These are phyloP conservation scores for Blastobotrys raffinosifermentans DNA, from an alignment of 1,139 yeast genomes.

Conservation along the genomic window DNA sequence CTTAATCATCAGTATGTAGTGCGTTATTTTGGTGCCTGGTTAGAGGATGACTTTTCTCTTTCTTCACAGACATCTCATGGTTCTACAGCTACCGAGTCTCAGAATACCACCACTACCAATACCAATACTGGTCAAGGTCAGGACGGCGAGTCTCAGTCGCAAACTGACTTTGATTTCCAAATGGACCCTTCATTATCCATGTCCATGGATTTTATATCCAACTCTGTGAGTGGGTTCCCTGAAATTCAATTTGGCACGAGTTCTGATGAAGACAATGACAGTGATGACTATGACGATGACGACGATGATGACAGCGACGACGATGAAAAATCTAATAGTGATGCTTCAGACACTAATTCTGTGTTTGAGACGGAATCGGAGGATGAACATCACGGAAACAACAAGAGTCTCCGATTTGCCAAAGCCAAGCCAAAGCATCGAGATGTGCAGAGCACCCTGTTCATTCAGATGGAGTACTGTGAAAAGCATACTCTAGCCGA, in stretches of 20 bases:
- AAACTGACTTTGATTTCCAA: slow-evolving; percentile 1
- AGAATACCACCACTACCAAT: slow-evolving; percentile 11
- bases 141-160: slow-evolving; percentile 3
- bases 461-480: slow-evolving; percentile 97
- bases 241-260: slow-evolving; percentile 29
- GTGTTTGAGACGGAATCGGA: slow-evolving; percentile 8
- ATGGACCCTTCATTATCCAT: slow-evolving; percentile 8
- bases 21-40: slow-evolving; percentile 95
- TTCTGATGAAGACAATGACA: slow-evolving; percentile 18
- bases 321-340: slow-evolving; percentile 24
- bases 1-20: slow-evolving; percentile 94
- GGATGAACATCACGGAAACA: slow-evolving; percentile 2
- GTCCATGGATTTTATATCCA: slow-evolving; percentile 29
- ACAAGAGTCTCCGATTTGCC: neutral
- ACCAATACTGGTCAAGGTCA: too few species aligned
- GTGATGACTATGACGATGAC: slow-evolving; percentile 15
- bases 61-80: slow-evolving; percentile 17
- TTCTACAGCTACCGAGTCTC: slow-evolving; percentile 18
- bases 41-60: slow-evolving; percentile 55
- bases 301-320: slow-evolving; percentile 21
- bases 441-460: slow-evolving; percentile 45
- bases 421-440: slow-evolving; percentile 3
- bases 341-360: slow-evolving; percentile 19
- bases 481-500: slow-evolving; percentile 87
- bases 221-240: slow-evolving; percentile 24